These are phyloP conservation scores for Leccinum pellstonianum DNA, from an alignment of 768 basidiomycete species.

Conservation along the genomic window DNA sequence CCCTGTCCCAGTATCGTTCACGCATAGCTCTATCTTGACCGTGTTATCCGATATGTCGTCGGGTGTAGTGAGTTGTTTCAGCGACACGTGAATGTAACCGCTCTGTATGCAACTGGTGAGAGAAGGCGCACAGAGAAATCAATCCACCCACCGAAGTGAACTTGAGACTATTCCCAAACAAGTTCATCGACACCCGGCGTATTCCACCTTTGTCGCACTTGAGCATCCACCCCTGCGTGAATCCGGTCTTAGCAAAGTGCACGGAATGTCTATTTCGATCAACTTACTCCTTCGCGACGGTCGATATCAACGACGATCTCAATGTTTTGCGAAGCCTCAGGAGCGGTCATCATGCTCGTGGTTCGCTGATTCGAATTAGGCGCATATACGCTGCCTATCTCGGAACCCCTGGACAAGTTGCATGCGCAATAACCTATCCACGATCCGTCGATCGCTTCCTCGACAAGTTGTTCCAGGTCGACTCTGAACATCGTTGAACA, in stretches of 20 bases:
- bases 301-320: constrained; percentile 91
- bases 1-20: constrained; percentile 92
- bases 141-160: constrained; percentile 69
- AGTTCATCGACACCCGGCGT: constrained; percentile 88
- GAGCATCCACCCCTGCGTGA: constrained; percentile 73
- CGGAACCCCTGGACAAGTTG: constrained; percentile 65
- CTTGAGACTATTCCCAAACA: constrained; percentile 92
- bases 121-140: neutral
- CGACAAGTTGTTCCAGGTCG: constrained; percentile 77
- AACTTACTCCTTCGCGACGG: constrained; percentile 59
- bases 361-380: constrained; percentile 54
- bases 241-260: constrained; percentile 7
- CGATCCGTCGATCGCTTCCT: constrained; percentile 89
- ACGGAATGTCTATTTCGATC: no score
- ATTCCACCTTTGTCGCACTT: constrained; percentile 93
- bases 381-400: constrained; percentile 91
- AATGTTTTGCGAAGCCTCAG: constrained; percentile 47
- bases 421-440: constrained; percentile 92
- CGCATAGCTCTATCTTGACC: constrained; percentile 78
- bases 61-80: constrained; percentile 67
- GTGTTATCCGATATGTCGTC: constrained; percentile 54
- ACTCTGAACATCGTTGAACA: constrained; percentile 39
- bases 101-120: constrained; percentile 43
- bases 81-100: constrained; percentile 83
- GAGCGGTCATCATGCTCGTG: constrained; percentile 39